Base-by-base conservation (phyloP, 441 rosid species). In the Jatropha podagrica region DNA sequence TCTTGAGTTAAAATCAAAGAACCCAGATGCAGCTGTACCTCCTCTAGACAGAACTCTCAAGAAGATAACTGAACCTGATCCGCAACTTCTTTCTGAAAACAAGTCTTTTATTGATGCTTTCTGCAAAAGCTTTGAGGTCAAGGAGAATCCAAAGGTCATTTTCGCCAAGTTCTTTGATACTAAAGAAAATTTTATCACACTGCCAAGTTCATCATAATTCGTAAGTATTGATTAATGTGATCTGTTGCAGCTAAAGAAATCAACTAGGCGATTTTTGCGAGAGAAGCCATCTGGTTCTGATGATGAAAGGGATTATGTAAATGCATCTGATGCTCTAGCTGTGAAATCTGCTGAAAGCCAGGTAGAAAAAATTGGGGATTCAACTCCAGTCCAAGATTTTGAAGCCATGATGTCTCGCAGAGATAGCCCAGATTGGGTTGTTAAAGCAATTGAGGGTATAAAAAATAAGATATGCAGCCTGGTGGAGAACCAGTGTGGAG, bases 361-460 rank as follows among this genome's bases (percentile, higher is more conserved):
- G 61, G 70, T 84, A 42, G 92, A 83, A 69, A 72, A 79, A 66
- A 79, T 95, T 44, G 92, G 97, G 60, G 86, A 90, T 81, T 81
- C 74, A 81, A 91, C 80, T 62, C 96, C 98, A 6, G 71, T 92
- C 73, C 86, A 87, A 81, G 98, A 96, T 85, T 92, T 96, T 78
- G 93, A 92, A 85, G 89, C 82, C 27, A 89, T 96, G 90, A 85
- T 96, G 80, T 87, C 93, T 1, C 89, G 89, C 23, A 92, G 97
- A 84, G 98, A 96, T 77, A 83, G 68, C 75, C 87, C 90, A 15
- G 86, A 90, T 23, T 92, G 90, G 90, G 76, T 87, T 40, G 71
- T 42, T 27, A 92, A 83, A 85, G 99, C 97, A 76, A 87, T 94
- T 37, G 78, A 60, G 32, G 89, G 81, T 12, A 88, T 96, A 95